phyloP scores from a whole-genome alignment of 176 grass and related monocot species.

The Oryza rufipogon region DNA sequence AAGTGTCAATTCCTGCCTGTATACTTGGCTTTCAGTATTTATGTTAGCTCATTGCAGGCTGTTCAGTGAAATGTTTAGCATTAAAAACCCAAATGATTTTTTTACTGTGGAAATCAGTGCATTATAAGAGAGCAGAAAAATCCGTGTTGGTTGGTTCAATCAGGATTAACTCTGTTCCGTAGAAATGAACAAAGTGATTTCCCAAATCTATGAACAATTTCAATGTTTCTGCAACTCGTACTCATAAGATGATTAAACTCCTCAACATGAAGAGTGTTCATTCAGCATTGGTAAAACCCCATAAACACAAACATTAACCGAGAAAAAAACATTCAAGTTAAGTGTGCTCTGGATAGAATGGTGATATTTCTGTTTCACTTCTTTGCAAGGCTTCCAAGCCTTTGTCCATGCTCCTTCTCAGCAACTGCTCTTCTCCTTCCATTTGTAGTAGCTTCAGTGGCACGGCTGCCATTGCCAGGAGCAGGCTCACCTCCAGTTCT shows the following conservation, averaged over 20 bases:
- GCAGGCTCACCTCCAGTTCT: background rate
- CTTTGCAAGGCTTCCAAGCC: conserved; percentile 39
- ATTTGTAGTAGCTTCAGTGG: background rate
- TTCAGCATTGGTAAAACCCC: conserved; percentile 9
- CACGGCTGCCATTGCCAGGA: background rate
- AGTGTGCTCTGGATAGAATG: background rate
- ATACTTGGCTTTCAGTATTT: background rate
- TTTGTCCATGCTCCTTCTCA: conserved; percentile 46
- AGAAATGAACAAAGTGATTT: background rate
- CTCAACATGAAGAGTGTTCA: background rate
- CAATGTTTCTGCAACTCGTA: background rate
- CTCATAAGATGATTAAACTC: background rate
- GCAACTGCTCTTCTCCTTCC: conserved; percentile 37
- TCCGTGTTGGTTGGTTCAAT: background rate
- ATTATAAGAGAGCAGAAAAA: background rate
- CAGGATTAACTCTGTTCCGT: background rate
- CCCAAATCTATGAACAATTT: background rate
- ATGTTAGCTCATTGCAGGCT: background rate
- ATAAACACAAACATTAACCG: background rate
- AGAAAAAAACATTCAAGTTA: background rate
- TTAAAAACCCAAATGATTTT: background rate
- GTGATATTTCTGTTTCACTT: conserved; percentile 23
- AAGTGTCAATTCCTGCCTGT: background rate
- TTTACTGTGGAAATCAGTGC: background rate
- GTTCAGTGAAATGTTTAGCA: background rate